phyloP scores from a whole-genome alignment of 1,139 yeast genomes.

The Suhomyces yuchorum region DNA sequence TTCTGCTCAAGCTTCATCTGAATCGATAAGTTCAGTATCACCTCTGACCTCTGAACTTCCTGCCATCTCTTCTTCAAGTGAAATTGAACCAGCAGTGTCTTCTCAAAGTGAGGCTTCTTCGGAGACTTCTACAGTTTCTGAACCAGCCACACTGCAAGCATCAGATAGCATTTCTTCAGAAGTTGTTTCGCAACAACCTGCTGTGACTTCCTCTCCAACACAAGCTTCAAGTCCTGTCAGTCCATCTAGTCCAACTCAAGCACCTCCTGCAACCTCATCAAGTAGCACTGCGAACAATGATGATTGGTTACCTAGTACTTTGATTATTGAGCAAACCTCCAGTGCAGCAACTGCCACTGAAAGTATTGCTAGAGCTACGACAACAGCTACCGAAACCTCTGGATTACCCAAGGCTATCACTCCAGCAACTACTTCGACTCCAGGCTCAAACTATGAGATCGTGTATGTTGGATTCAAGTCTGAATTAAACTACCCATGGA shows the following conservation, averaged over 20 bases:
- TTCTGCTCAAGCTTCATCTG: conserved; percentile 3
- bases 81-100: background rate
- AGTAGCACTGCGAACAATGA: conserved; percentile 18
- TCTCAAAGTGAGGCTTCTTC: background rate
- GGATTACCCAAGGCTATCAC: conserved; percentile 72
- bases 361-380: conserved; percentile 33
- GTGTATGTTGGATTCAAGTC: conserved; percentile 72
- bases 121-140: background rate
- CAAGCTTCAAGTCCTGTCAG: background rate
- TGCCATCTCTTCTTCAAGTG: background rate
- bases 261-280: conserved; percentile 8
- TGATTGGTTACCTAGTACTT: conserved; percentile 54
- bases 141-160: background rate
- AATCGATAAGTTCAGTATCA: background rate
- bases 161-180: background rate
- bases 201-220: conserved; percentile 10
- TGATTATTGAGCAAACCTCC: conserved; percentile 38
- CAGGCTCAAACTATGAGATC: conserved; percentile 53
- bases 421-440: conserved; percentile 47
- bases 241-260: conserved; percentile 2
- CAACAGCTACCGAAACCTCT: conserved; percentile 42
- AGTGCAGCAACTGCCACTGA: conserved; percentile 31
- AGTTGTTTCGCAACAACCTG: background rate
- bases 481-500: conserved; percentile 70
- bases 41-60: background rate